phyloP scores from a whole-genome alignment of 257 asterid genomes.

The Przewalskia tangutica region DNA sequence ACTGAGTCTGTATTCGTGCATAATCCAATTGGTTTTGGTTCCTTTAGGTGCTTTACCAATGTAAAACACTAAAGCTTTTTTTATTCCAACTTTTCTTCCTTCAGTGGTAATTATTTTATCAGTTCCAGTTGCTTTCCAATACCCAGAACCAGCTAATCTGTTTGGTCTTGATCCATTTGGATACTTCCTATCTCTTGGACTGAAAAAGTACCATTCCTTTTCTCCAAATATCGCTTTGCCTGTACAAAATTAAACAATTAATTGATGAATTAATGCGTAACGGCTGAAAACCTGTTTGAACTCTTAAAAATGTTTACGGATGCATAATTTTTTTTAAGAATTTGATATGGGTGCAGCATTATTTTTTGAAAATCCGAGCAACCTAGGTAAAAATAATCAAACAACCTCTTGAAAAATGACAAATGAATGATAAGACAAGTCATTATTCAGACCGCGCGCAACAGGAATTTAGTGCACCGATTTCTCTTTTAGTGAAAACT shows the following conservation, averaged over 20 bases:
- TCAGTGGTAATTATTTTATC: slow-evolving; percentile 49
- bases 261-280: not conserved
- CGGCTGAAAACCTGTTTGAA: no score
- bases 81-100: slow-evolving; percentile 82
- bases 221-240: slow-evolving; percentile 79
- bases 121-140: slow-evolving; percentile 94
- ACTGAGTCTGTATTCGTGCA: slow-evolving; percentile 72
- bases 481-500: no score
- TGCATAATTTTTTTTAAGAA: no score
- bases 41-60: slow-evolving; percentile 92
- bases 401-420: no score
- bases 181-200: slow-evolving; percentile 75
- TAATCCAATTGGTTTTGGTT: slow-evolving; percentile 82
- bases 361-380: no score
- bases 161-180: slow-evolving; percentile 91
- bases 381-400: no score
- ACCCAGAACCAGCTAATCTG: slow-evolving; percentile 78
- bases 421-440: no score
- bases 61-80: slow-evolving; percentile 81
- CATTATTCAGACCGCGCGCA: no score
- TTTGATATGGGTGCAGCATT: no score
- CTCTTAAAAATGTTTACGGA: no score
- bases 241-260: not conserved
- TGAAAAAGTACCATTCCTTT: slow-evolving; percentile 87
- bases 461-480: no score